These are phyloP conservation scores for Talaromyces amestolkiae DNA, from an alignment of 2,329 filamentous ascomycete species.

Conservation along the genomic window DNA sequence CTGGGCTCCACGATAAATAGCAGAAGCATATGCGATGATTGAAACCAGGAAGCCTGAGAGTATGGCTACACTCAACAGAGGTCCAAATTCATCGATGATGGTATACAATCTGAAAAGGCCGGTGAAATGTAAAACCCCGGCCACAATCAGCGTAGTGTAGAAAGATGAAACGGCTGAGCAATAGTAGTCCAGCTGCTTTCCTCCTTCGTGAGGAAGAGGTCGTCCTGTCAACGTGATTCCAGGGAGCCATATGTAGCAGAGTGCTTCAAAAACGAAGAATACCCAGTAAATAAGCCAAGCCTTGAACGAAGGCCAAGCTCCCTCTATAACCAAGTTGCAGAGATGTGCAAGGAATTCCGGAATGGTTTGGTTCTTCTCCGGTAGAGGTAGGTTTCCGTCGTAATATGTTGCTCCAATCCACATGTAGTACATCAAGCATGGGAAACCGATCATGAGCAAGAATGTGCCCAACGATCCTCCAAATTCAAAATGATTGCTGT, in stretches of 20 bases:
- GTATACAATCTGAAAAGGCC: slow-evolving; percentile 87
- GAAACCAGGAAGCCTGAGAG: slow-evolving; percentile 82
- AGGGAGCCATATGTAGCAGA: slow-evolving; percentile 80
- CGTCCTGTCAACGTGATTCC: slow-evolving; percentile 87
- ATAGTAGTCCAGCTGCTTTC: slow-evolving; percentile 88
- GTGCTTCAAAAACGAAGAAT: slow-evolving; percentile 81
- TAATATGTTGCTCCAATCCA: slow-evolving; percentile 96
- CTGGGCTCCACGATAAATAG: slow-evolving; percentile 72
- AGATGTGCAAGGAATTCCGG: slow-evolving; percentile 71
- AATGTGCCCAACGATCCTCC: slow-evolving; percentile 78
- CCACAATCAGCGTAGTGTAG: slow-evolving; percentile 76
- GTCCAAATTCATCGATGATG: slow-evolving; percentile 91
- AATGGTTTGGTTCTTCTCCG: slow-evolving; percentile 62
- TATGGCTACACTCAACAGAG: slow-evolving; percentile 89
- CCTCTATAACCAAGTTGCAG: slow-evolving; percentile 70
- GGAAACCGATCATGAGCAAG: slow-evolving; percentile 88
- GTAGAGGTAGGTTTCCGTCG: slow-evolving; percentile 73
- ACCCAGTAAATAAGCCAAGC: slow-evolving; percentile 95
- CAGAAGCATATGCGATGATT: slow-evolving; percentile 81
- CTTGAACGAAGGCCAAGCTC: slow-evolving; percentile 75
- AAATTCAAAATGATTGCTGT: slow-evolving; percentile 68
- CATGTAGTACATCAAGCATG: slow-evolving; percentile 98
- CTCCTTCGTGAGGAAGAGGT: slow-evolving; percentile 75
- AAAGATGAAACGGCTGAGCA: slow-evolving; percentile 87
- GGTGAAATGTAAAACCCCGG: slow-evolving; percentile 71